Evolutionary conservation across 306 rosid species (phyloP), one percentile per base, ranked within the genome.

Genomic region (Gastrolobium bilobum): DNA sequence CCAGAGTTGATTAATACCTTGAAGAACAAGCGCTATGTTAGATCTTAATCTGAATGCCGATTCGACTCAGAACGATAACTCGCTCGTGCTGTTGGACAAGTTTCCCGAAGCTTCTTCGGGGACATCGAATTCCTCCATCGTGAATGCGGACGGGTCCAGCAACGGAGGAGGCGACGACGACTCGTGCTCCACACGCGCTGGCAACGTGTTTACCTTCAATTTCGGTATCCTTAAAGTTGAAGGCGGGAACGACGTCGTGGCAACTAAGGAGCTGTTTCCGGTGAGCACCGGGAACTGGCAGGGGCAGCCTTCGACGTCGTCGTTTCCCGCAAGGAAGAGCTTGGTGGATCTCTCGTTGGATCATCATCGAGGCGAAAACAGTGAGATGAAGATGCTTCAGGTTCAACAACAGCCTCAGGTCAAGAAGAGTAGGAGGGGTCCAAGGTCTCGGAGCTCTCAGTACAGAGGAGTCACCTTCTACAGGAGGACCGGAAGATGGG

Each of bases 401-500:
- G 86, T 71, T 82, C 93, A 78, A 82, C 90, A 81, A 37, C 87
- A 66, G 26, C 79, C 82, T 44, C 93, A 74, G 84, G 88, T 77
- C 83, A 96, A 90, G 92, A 96, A 96, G 86, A 93, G 96, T 84
- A 71, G 99, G 79, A 88, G 99, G 73, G 99, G 99, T 15, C 99
- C 99, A 39, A 86, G 99, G 93, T 95, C 99, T 40, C 88, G 99
- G 68, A 95, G 99, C 81, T 95, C 99, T 72, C 99, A 93, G 92
- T 95, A 91, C 80, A 80, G 99, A 87, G 99, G 99, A 3, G 99
- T 95, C 81, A 95, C 99, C 71, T 95, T 95, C 87, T 95, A 95
- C 56, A 78, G 99, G 75, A 92, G 99, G 75, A 95, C 99, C n/a
- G 99, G 99, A 61, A 86, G 99, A 91, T 95, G 99, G 99, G 99